phyloP scores from a whole-genome alignment of 1,284 basidiomycete genomes.

The Malassezia restricta region DNA sequence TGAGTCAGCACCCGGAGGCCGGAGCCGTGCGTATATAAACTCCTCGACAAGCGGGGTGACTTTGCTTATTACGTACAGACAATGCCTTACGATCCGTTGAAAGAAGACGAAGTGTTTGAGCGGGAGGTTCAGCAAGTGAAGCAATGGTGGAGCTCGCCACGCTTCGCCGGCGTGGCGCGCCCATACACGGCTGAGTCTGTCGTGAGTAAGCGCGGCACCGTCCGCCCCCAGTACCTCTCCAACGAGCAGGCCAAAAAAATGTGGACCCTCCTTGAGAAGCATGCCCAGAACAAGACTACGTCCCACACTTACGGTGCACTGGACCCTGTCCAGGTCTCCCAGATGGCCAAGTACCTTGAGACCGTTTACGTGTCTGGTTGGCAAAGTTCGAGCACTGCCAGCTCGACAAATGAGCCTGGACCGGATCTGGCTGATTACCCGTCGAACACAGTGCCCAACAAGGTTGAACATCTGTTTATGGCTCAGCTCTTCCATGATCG shows the following conservation, averaged over 20 bases:
- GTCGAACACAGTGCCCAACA: slow-evolving; percentile 81
- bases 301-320: slow-evolving; percentile 94
- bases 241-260: slow-evolving; percentile 77
- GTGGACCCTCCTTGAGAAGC: slow-evolving; percentile 57
- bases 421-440: slow-evolving; percentile 72
- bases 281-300: slow-evolving; percentile 52
- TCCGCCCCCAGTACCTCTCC: slow-evolving; percentile 75
- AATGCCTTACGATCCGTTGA: slow-evolving; percentile 21
- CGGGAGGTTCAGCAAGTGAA: slow-evolving; percentile 73
- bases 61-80: no score
- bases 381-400: slow-evolving; percentile 43
- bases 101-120: slow-evolving; percentile 53
- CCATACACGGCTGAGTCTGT: slow-evolving; percentile 88
- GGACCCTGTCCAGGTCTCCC: slow-evolving; percentile 77
- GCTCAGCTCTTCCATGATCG: slow-evolving; percentile 45
- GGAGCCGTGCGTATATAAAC: background rate
- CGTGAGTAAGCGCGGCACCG: slow-evolving; percentile 81
- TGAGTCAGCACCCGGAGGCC: background rate
- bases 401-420: slow-evolving; percentile 45
- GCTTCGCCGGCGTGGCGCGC: slow-evolving; percentile 69
- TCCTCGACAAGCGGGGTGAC: no score
- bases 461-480: slow-evolving; percentile 46
- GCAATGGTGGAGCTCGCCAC: slow-evolving; percentile 80
- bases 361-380: slow-evolving; percentile 47
- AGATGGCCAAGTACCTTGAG: slow-evolving; percentile 47